A percentile compares a stretch with the other conserved stretches of the same genome.
Conservation (phyloP, 352 stramenopile species). For the Halophytophthora batemanensis region DNA sequence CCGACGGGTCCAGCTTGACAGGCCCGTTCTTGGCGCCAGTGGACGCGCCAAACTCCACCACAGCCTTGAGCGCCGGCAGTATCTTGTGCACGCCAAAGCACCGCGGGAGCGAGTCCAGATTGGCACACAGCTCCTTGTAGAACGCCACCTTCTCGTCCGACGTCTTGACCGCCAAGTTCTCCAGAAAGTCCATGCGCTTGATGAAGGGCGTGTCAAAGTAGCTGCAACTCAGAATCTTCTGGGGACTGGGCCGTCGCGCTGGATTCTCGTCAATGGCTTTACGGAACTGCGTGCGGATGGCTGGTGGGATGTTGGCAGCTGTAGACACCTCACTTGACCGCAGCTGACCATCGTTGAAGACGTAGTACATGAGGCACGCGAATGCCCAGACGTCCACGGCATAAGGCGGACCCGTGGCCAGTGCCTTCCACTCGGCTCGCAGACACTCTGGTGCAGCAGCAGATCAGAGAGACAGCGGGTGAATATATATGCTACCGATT, state of each 20-base stretch:
- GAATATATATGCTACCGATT: background rate
- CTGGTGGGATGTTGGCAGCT: slow-evolving; percentile 63
- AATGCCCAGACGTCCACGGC: slow-evolving; percentile 76
- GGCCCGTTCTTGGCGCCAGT: slow-evolving; percentile 53
- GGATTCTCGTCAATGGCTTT: slow-evolving; percentile 80
- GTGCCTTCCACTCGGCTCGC: slow-evolving; percentile 72
- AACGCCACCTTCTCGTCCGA: slow-evolving; percentile 93
- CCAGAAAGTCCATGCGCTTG: slow-evolving; percentile 91
- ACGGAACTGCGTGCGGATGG: slow-evolving; percentile 64
- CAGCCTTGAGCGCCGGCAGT: slow-evolving; percentile 73
- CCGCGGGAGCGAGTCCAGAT: slow-evolving; percentile 59
- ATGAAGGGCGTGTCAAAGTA: slow-evolving; percentile 93
- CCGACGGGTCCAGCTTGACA: slow-evolving; percentile 79
- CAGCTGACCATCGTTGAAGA: slow-evolving; percentile 75
- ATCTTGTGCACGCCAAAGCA: slow-evolving; percentile 87
- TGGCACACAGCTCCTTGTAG: slow-evolving; percentile 90
- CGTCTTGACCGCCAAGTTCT: slow-evolving; percentile 92
- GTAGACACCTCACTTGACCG: slow-evolving; percentile 49
- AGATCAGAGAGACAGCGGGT: slow-evolving; percentile 22
- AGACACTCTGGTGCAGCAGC: slow-evolving; percentile 49
- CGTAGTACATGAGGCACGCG: slow-evolving; percentile 71
- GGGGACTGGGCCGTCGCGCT: slow-evolving; percentile 64
- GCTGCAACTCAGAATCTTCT: slow-evolving; percentile 86
- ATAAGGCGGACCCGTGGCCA: slow-evolving; percentile 51
- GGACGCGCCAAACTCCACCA: slow-evolving; percentile 75